phyloP scores from a whole-genome alignment of 2,329 filamentous ascomycete species.

The Coniochaeta sp. region DNA sequence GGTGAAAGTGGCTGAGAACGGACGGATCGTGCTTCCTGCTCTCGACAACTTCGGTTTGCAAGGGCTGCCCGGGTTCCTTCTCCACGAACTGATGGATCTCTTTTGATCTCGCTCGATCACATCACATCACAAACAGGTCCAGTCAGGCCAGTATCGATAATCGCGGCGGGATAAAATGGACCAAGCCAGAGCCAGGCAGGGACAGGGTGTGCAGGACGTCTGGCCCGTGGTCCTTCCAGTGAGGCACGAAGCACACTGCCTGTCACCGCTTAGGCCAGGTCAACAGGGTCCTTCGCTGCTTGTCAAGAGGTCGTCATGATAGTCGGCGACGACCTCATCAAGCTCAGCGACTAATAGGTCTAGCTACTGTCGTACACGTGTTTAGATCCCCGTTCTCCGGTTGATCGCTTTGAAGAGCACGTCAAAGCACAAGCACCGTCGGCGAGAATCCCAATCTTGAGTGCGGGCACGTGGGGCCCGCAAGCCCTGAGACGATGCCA shows the following conservation, averaged over 20 bases:
- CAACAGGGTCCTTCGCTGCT: neutral
- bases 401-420: neutral
- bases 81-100: neutral
- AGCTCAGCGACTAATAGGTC: neutral
- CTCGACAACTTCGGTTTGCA: neutral
- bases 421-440: neutral
- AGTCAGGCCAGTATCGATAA: too few relatives aligned
- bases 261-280: neutral
- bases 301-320: neutral
- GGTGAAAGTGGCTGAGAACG: neutral
- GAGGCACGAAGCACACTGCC: neutral
- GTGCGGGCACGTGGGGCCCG: neutral
- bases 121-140: too few relatives aligned
- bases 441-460: neutral
- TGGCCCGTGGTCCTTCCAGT: too few relatives aligned
- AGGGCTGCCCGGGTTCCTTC: neutral
- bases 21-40: neutral
- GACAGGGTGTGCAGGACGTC: neutral
- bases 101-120: neutral
- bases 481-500: neutral
- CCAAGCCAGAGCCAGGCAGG: neutral
- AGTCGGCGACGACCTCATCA: neutral
- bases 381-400: neutral
- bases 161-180: neutral
- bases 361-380: neutral